Evolutionary conservation across 257 asterid species (phyloP).

Genomic region (Fraxinus excelsior): DNA sequence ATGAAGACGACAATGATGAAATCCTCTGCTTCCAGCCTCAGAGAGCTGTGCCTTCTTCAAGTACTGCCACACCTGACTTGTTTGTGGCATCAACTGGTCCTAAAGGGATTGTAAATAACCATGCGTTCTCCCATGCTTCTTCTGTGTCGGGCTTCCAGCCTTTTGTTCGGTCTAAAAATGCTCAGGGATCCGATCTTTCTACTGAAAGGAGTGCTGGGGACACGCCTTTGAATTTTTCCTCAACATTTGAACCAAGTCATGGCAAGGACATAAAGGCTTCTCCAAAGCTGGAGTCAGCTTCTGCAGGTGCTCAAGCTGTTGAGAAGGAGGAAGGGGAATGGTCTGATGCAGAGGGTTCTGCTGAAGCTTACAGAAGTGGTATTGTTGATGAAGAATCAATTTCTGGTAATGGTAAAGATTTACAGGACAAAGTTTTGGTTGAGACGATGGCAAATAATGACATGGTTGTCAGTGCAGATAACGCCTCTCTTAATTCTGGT

Average conservation of each 20-base stretch:
- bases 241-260: slow-evolving; percentile 42
- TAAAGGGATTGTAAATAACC: slow-evolving; percentile 80
- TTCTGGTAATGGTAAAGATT: slow-evolving; percentile 43
- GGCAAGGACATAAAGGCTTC: slow-evolving; percentile 45
- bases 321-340: slow-evolving; percentile 99
- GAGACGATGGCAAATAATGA: slow-evolving; percentile 40
- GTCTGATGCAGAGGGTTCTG: slow-evolving; percentile 89
- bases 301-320: slow-evolving; percentile 42
- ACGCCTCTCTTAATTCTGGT: slow-evolving; percentile 35
- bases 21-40: slow-evolving; percentile 78
- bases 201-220: slow-evolving; percentile 38
- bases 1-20: slow-evolving; percentile 67
- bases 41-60: slow-evolving; percentile 77
- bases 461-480: slow-evolving; percentile 34
- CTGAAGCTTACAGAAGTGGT: slow-evolving; percentile 40
- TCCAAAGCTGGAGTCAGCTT: slow-evolving; percentile 40
- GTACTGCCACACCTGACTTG: slow-evolving; percentile 61
- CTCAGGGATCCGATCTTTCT: slow-evolving; percentile 44
- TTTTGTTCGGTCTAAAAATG: slow-evolving; percentile 66
- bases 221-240: slow-evolving; percentile 29
- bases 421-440: slow-evolving; percentile 41
- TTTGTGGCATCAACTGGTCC: slow-evolving; percentile 60
- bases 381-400: slow-evolving; percentile 41
- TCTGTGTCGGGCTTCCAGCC: slow-evolving; percentile 97
- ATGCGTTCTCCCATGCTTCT: slow-evolving; percentile 94